These are phyloP conservation scores for Penicillium daleae DNA, from an alignment of 495 filamentous ascomycete species.

Conservation along the genomic window DNA sequence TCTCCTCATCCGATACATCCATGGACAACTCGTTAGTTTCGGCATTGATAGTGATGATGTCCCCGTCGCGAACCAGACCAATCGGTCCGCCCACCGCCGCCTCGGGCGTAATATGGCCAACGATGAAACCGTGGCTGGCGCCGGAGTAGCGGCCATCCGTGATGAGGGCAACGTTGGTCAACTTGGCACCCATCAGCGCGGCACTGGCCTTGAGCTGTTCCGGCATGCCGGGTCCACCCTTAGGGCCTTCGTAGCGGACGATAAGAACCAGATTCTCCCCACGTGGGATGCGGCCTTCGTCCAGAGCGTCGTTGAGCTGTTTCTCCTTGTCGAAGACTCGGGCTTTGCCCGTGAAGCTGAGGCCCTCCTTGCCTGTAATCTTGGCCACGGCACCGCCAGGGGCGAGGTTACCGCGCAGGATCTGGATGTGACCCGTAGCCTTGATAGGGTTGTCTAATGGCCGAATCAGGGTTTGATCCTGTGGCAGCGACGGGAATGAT, in stretches of 20 bases:
- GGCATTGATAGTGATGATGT: conserved; percentile 85
- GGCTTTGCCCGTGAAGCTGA: conserved; percentile 78
- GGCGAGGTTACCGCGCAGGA: conserved; percentile 87
- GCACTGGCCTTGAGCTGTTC: conserved; percentile 90
- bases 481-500: conserved; percentile 76
- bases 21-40: conserved; percentile 74
- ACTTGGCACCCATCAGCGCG: conserved; percentile 88
- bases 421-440: conserved; percentile 82
- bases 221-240: conserved; percentile 97
- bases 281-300: conserved; percentile 69
- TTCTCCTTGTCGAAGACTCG: conserved; percentile 91
- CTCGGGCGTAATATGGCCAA: conserved; percentile 92
- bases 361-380: conserved; percentile 96
- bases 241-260: conserved; percentile 94
- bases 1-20: conserved; percentile 76
- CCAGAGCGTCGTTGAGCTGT: conserved; percentile 75
- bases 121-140: conserved; percentile 93
- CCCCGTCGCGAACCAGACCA: conserved; percentile 77
- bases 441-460: conserved; percentile 86
- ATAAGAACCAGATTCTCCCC: conserved; percentile 87
- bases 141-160: conserved; percentile 94
- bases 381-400: conserved; percentile 94
- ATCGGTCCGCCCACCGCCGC: conserved; percentile 83
- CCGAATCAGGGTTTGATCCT: conserved; percentile 84
- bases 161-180: conserved; percentile 87